Evolutionary conservation across 768 basidiomycete species (phyloP), one percentile per base, ranked within the genome.

Genomic region (Trametes sanguinea): DNA sequence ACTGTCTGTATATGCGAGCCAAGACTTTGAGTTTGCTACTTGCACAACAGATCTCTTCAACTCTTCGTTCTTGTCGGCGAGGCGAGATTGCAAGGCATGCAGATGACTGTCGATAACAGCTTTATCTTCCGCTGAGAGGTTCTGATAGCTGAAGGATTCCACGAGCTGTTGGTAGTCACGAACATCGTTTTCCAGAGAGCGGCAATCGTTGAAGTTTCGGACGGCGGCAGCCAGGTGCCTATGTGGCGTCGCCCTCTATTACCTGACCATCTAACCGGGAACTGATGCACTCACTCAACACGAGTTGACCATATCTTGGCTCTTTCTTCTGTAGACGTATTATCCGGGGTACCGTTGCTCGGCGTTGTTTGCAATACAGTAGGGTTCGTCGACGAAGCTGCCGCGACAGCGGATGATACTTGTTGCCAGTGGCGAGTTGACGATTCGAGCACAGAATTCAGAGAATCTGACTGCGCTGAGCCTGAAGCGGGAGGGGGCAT

Each of bases 101-200:
- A 58, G 46, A 43, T 64, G 63, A 9, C 63, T 58, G 7, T 58
- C 63, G 43, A 64, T 58, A 1, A 64, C 63, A 17, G 63, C 39
- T 14, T 58, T 54, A 42, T 64, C 63, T 29, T 64, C 63, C 2
- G 47, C 27, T 2, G 57, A 44, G 5, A 64, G 54, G 1, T 46
- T 30, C 16, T 60, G 54, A 30, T 64, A 64, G 22, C 57, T 60
- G 58, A 64, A 64, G 4, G 63, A 64, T 47, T 64, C 63, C 27
- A 58, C 58, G 8, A 64, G 58, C 22, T 64, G 58, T n/a, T 57
- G 55, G 35, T 60, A 64, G 22, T 64, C 63, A 35, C 46, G 58
- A n/a, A 64, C 55, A 35, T 64, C 63, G 17, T 52, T 64, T n/a
- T 64, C 58, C 58, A 64, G 52, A 14, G 58, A 46, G 2, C 58